Conservation (phyloP, 164 flowering plant genomes). For the Vitis labrusca region DNA sequence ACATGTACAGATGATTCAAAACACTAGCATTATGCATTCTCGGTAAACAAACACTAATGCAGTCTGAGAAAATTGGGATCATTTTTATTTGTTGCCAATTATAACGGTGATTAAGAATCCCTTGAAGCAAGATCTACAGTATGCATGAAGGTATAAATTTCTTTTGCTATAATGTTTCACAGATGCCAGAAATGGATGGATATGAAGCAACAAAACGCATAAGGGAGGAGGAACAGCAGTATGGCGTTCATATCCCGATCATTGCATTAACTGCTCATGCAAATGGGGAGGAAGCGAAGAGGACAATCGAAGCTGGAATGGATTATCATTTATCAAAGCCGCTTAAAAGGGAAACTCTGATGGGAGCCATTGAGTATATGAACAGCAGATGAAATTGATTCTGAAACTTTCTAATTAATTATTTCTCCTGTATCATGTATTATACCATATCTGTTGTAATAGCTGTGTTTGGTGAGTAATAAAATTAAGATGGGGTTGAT, state of each 20-base stretch:
- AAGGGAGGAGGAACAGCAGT: conserved; percentile 35
- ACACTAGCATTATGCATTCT: too few species aligned
- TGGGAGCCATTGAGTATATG: conserved; percentile 20
- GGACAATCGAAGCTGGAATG: conserved; percentile 47
- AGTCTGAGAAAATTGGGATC: too few species aligned
- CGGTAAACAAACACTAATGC: too few species aligned
- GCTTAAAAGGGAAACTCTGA: conserved; percentile 14
- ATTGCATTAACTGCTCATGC: conserved; percentile 55
- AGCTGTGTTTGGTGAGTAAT: too few species aligned
- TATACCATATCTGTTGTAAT: too few species aligned
- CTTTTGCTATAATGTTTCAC: not conserved
- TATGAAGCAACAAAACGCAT: conserved; percentile 55
- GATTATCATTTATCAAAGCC: conserved; percentile 51
- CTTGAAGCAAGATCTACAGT: too few species aligned
- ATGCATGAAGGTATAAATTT: not conserved
- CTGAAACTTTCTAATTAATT: too few species aligned
- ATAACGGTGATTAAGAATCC: too few species aligned
- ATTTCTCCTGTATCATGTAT: too few species aligned
- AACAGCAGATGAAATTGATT: not conserved
- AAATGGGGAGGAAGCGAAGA: conserved; percentile 19
- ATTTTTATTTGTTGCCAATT: too few species aligned
- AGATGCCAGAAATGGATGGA: conserved; percentile 72
- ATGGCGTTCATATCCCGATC: conserved; percentile 44
- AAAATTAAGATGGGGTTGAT: too few species aligned
- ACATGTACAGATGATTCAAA: too few species aligned